These are phyloP conservation scores for Pigoraptor vietnamica DNA, from an alignment of 78 protist species.

Conservation along the genomic window DNA sequence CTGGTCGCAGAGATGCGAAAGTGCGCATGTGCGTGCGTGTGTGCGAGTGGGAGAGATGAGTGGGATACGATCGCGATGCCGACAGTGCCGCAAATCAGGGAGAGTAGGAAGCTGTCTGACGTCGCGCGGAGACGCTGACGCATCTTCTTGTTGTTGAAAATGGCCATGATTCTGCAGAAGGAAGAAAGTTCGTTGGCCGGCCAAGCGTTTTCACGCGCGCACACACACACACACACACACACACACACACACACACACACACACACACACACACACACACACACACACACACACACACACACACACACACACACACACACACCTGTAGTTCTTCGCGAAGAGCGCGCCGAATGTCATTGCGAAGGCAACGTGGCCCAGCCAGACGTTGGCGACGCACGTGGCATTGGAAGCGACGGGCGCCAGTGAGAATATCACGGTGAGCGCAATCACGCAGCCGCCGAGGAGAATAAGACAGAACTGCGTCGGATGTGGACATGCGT, in stretches of 20 bases:
- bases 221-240: too few relatives aligned
- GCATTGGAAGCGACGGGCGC: not conserved
- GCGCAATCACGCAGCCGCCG: not conserved
- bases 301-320: not conserved
- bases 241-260: too few relatives aligned
- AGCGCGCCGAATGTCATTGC: not conserved
- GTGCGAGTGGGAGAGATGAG: too few relatives aligned
- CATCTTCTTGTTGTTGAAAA: not conserved
- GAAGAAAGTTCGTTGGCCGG: too few relatives aligned
- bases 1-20: too few relatives aligned
- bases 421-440: not conserved
- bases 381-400: not conserved
- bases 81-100: not conserved
- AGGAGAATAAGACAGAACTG: not conserved
- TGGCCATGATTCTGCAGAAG: not conserved
- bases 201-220: too few relatives aligned
- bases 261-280: too few relatives aligned
- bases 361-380: not conserved
- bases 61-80: not conserved
- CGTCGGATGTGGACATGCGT: too few relatives aligned
- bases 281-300: too few relatives aligned
- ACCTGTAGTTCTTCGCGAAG: not conserved
- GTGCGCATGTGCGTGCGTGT: too few relatives aligned
- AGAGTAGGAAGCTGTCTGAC: not conserved
- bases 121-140: not conserved